A percentile compares a stretch with the other conserved stretches of the same genome.
These are phyloP conservation scores for Pestalotiopsis sp. DNA, from an alignment of 2,329 filamentous ascomycete species.

Conservation along the genomic window DNA sequence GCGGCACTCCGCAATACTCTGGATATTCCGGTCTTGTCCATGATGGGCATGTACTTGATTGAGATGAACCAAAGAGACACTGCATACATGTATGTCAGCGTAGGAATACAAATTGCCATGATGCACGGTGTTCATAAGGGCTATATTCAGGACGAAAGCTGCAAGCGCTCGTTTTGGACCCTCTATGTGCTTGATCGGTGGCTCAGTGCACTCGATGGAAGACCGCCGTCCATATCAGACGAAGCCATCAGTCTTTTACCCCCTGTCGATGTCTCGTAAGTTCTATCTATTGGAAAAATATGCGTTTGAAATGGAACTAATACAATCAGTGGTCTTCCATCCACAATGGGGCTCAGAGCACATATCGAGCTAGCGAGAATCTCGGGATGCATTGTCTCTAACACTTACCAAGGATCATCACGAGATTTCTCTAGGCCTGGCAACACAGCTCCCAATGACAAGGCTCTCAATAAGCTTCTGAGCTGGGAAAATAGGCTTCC, in stretches of 20 bases:
- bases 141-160: constrained; percentile 41
- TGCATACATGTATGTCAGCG: constrained; percentile 49
- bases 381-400: constrained; percentile 49
- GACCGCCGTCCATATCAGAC: constrained; percentile 48
- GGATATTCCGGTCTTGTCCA: constrained; percentile 45
- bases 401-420: constrained; percentile 45
- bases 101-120: constrained; percentile 50
- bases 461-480: constrained; percentile 43
- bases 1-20: constrained; percentile 41
- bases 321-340: constrained; percentile 41
- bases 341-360: constrained; percentile 45
- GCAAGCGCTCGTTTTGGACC: constrained; percentile 54
- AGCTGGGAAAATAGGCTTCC: constrained; percentile 44
- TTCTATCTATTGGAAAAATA: constrained; percentile 4
- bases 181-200: constrained; percentile 53
- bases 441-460: constrained; percentile 37
- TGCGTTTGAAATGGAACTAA: constrained; percentile 11
- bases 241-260: constrained; percentile 47
- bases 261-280: constrained; percentile 44
- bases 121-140: constrained; percentile 51
- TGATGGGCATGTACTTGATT: constrained; percentile 52
- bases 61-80: constrained; percentile 52
- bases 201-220: constrained; percentile 51
- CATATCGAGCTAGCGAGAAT: constrained; percentile 50
- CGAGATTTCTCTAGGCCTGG: constrained; percentile 25